Percentiles rank a stretch among this genome's conserved stretches.
phyloP scores from a whole-genome alignment of 2,329 filamentous ascomycete genomes.

The Pseudocercospora pini-densiflorae region DNA sequence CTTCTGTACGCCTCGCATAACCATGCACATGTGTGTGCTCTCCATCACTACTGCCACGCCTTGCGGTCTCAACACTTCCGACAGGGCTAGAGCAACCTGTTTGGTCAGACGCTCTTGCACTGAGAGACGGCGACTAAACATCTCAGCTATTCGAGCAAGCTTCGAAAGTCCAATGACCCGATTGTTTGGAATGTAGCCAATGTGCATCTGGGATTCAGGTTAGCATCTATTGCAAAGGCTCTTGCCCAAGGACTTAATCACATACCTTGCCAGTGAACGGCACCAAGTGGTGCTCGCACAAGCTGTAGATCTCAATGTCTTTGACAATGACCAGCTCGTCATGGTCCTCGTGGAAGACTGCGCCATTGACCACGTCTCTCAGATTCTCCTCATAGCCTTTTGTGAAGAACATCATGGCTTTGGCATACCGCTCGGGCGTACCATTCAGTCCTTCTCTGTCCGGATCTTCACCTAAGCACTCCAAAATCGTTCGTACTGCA shows the following conservation, averaged over 20 bases:
- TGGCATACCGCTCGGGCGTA: conserved; percentile 85
- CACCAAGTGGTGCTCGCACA: conserved; percentile 97
- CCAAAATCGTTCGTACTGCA: conserved; percentile 66
- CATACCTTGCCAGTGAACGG: conserved; percentile 91
- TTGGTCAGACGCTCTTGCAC: conserved; percentile 97
- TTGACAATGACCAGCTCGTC: conserved; percentile 98
- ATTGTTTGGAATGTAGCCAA: conserved; percentile 92
- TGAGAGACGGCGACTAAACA: conserved; percentile 92
- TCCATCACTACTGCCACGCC: conserved; percentile 98
- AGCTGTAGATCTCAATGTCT: conserved; percentile 91
- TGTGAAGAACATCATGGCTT: conserved; percentile 94
- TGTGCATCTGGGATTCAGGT: conserved; percentile 78
- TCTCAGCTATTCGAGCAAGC: conserved; percentile 91
- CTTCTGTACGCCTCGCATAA: conserved; percentile 98
- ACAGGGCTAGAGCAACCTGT: conserved; percentile 91
- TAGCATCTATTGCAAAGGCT: conserved; percentile 4
- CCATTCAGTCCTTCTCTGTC: conserved; percentile 66
- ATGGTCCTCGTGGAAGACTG: conserved; percentile 95
- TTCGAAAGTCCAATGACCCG: conserved; percentile 96
- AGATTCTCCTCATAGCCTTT: conserved; percentile 97
- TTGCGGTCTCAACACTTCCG: conserved; percentile 89
- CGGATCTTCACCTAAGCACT: conserved; percentile 69
- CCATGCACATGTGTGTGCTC: conserved; percentile 95
- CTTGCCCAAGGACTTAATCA: neutral
- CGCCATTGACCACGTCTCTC: conserved; percentile 86